Percentiles rank a stretch among this genome's conserved stretches.
These are phyloP conservation scores for Vaccinium myrtillus DNA, from an alignment of 148 eudicot genomes.

Conservation along the genomic window DNA sequence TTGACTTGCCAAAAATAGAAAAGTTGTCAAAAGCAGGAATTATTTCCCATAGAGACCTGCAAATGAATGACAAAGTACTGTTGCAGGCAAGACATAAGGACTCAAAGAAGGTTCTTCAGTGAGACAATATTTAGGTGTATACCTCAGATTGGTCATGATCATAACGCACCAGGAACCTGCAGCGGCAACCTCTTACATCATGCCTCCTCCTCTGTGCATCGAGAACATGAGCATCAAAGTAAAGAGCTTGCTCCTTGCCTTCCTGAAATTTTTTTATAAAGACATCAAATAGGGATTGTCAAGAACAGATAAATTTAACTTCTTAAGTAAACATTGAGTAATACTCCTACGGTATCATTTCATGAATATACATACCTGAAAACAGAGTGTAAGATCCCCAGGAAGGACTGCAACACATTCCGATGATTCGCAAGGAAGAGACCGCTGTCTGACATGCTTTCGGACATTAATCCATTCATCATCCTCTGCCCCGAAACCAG, in stretches of 20 bases:
- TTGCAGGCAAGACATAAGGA: neutral
- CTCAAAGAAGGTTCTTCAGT: neutral
- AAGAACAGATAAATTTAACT: neutral
- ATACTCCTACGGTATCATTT: neutral
- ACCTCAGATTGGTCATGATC: constrained; percentile 99
- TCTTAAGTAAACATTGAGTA: neutral
- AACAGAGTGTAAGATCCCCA: constrained; percentile 88
- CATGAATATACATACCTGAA: constrained; percentile 58
- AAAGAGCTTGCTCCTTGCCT: constrained; percentile 99
- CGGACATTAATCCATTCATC: constrained; percentile 96
- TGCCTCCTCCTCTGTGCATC: constrained; percentile 96
- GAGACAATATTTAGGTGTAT: constrained; percentile 14
- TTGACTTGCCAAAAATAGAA: neutral
- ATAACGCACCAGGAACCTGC: constrained; percentile 92
- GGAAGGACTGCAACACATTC: constrained; percentile 93
- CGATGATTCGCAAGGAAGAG: constrained; percentile 90
- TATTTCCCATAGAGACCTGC: neutral
- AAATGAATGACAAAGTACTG: constrained; percentile 6
- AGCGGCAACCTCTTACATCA: constrained; percentile 95
- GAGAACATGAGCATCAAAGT: constrained; percentile 94
- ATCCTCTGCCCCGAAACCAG: constrained; percentile 93
- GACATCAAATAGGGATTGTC: neutral
- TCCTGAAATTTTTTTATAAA: constrained; percentile 47
- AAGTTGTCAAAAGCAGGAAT: constrained; percentile 6
- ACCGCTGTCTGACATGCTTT: constrained; percentile 84